phyloP scores from a whole-genome alignment of 2,329 filamentous ascomycete species.

The Microdochium paspali region DNA sequence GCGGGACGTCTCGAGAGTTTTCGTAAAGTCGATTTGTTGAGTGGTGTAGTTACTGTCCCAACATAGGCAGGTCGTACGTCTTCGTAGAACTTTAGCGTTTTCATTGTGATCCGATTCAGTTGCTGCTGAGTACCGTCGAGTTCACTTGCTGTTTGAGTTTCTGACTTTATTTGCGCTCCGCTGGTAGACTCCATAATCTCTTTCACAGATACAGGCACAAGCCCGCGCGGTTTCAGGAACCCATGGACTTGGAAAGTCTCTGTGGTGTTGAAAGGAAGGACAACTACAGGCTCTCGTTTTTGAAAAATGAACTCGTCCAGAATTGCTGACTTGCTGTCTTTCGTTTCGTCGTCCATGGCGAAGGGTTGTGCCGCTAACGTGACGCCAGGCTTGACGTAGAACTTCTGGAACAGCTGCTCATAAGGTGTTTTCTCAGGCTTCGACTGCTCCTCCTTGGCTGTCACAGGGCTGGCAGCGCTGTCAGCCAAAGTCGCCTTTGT shows the following conservation, averaged over 20 bases:
- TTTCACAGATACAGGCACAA: slow-evolving; percentile 41
- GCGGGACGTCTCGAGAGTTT: slow-evolving; percentile 45
- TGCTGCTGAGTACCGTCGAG: slow-evolving; percentile 23
- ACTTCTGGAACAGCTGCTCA: slow-evolving; percentile 66
- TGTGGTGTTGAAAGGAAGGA: slow-evolving; percentile 30
- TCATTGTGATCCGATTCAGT: slow-evolving; percentile 45
- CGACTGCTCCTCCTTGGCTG: no score
- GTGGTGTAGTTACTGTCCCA: slow-evolving; percentile 60
- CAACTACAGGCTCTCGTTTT: slow-evolving; percentile 30
- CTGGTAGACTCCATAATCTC: slow-evolving; percentile 50
- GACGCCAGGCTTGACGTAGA: slow-evolving; percentile 68
- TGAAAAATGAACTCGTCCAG: slow-evolving; percentile 43
- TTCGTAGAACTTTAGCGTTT: slow-evolving; percentile 51
- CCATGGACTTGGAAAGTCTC: slow-evolving; percentile 35
- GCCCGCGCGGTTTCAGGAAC: slow-evolving; percentile 32
- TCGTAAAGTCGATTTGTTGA: slow-evolving; percentile 37
- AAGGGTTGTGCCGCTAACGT: slow-evolving; percentile 55
- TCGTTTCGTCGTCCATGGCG: slow-evolving; percentile 47
- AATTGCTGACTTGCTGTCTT: slow-evolving; percentile 36
- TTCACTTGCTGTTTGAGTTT: slow-evolving; percentile 28
- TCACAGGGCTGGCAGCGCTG: no score
- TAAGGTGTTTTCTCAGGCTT: no score
- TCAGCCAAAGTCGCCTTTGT: slow-evolving; percentile 8
- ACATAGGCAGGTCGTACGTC: slow-evolving; percentile 63
- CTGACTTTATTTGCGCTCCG: slow-evolving; percentile 27